Percentiles rank a stretch among this genome's conserved stretches.
phyloP scores from a whole-genome alignment of 306 rosid species.

The Albizia julibrissin region DNA sequence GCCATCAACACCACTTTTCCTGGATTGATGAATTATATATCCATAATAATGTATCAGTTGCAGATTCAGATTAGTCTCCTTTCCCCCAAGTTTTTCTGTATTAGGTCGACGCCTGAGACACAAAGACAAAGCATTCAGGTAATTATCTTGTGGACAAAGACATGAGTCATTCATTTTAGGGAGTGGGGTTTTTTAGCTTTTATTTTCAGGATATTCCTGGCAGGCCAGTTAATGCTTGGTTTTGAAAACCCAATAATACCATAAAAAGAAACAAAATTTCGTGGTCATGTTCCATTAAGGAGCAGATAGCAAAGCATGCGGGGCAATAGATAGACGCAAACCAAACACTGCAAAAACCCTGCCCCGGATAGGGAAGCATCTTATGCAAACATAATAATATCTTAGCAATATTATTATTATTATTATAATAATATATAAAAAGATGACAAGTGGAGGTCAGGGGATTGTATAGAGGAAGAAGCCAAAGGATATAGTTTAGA shows the following conservation, averaged over 20 bases:
- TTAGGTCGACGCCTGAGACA: not conserved
- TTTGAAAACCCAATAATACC: conserved; percentile 35
- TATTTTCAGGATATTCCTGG: conserved; percentile 62
- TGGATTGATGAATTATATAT: not conserved
- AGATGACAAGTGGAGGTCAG: conserved; percentile 23
- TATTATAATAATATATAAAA: not conserved
- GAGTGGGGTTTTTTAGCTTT: conserved; percentile 35
- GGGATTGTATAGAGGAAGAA: not conserved
- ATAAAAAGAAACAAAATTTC: conserved; percentile 39
- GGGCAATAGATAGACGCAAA: not conserved
- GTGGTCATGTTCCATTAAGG: conserved; percentile 33
- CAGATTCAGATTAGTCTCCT: not conserved
- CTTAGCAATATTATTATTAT: not conserved
- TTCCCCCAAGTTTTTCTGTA: not conserved
- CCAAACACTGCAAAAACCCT: conserved; percentile 7
- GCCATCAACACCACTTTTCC: not conserved
- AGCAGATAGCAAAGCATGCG: not conserved
- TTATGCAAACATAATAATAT: not conserved
- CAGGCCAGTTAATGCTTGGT: conserved; percentile 43
- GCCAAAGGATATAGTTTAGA: not conserved
- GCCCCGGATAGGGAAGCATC: not conserved
- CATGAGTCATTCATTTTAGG: not conserved
- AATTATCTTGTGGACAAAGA: conserved; percentile 14
- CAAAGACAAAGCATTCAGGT: not conserved
- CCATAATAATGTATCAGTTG: not conserved